Evolutionary conservation across 768 basidiomycete species (phyloP).

Genomic region (Daedaleopsis sinensis): DNA sequence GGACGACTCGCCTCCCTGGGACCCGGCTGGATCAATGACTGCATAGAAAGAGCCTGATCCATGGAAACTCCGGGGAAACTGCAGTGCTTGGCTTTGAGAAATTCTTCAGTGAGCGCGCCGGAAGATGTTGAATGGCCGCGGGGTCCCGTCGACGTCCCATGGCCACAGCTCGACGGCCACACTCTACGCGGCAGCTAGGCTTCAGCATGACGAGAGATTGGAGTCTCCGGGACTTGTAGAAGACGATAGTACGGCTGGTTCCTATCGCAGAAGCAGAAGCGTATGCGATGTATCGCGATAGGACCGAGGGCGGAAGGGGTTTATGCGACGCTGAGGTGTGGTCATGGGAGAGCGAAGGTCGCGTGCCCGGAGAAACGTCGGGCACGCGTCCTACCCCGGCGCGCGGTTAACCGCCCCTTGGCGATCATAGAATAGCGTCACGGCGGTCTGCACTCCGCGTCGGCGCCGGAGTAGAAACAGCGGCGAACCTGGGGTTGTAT

Average conservation of each 20-base stretch:
- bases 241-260: not conserved
- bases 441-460: not conserved
- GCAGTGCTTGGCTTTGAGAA: constrained; percentile 11
- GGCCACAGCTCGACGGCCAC: not conserved
- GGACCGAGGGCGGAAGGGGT: not conserved
- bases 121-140: not conserved
- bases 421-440: not conserved
- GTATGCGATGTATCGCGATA: not conserved
- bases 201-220: not conserved
- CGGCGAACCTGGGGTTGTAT: not conserved
- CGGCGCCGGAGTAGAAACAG: too few species aligned
- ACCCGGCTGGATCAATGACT: not conserved
- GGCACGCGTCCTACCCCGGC: too few species aligned
- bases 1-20: not conserved
- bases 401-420: not conserved
- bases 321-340: not conserved
- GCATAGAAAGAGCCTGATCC: constrained; percentile 13
- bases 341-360: not conserved
- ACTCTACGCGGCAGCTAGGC: not conserved
- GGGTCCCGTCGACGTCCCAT: not conserved
- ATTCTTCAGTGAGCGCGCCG: not conserved
- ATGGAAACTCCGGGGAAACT: constrained; percentile 21
- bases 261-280: not conserved
- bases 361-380: not conserved
- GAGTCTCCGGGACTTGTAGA: not conserved